A percentile compares a stretch with the other conserved stretches of the same genome.
Conservation (phyloP, 768 basidiomycete genomes). For the Auricularia sp. region DNA sequence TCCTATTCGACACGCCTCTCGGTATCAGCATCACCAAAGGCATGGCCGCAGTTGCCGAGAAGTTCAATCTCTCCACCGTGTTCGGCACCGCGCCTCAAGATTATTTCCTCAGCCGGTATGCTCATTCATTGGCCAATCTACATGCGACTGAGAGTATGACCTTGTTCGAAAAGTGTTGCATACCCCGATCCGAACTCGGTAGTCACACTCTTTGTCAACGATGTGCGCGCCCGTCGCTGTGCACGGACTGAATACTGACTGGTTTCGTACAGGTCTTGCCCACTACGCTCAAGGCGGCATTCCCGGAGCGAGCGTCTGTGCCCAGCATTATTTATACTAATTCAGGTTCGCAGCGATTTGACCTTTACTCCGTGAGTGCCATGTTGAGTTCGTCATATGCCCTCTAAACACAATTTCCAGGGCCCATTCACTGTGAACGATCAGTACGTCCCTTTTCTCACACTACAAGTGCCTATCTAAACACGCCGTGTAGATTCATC, state of each 20-base stretch:
- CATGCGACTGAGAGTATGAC: neutral
- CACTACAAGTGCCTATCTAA: too few relatives aligned
- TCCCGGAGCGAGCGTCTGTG: slow-evolving; percentile 32
- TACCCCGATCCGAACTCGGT: slow-evolving; percentile 53
- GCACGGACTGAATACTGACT: neutral
- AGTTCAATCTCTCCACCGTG: slow-evolving; percentile 50
- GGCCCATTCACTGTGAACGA: slow-evolving; percentile 76
- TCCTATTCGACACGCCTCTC: slow-evolving; percentile 49
- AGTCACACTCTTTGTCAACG: slow-evolving; percentile 45
- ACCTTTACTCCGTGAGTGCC: slow-evolving; percentile 35
- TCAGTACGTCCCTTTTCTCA: slow-evolving; percentile 24
- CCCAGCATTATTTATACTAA: slow-evolving; percentile 59
- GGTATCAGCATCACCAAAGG: slow-evolving; percentile 48
- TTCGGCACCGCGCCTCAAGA: slow-evolving; percentile 73
- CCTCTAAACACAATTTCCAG: slow-evolving; percentile 12
- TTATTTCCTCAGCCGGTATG: slow-evolving; percentile 54
- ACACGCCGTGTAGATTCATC: slow-evolving; percentile 31
- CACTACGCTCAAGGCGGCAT: slow-evolving; percentile 38
- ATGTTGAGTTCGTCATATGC: neutral
- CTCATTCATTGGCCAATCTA: slow-evolving; percentile 6
- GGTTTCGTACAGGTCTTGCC: slow-evolving; percentile 9
- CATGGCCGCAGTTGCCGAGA: slow-evolving; percentile 40
- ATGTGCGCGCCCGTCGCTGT: slow-evolving; percentile 23
- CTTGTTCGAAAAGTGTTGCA: slow-evolving; percentile 35
- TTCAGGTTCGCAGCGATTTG: slow-evolving; percentile 55